Conservation (phyloP, 257 asterid species). For the Solanum acaule region DNA sequence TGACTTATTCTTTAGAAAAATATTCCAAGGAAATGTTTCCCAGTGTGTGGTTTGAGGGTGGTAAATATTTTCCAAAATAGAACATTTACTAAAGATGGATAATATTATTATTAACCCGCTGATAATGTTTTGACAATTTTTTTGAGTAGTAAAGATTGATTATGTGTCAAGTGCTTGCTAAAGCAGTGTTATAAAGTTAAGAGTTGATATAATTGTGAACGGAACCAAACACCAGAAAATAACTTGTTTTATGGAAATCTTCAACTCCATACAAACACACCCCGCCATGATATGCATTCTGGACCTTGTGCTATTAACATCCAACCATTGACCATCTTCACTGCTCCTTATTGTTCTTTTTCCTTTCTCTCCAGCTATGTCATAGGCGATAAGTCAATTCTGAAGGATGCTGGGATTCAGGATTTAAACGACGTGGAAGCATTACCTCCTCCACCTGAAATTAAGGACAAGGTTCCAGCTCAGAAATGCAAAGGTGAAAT, state of each 20-base stretch:
- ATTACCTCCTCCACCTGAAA: constrained; percentile 75
- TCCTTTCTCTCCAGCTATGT: constrained; percentile 51
- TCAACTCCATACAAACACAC: background rate
- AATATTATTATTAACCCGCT: background rate
- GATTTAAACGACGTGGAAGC: constrained; percentile 63
- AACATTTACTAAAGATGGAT: background rate
- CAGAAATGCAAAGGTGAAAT: constrained; percentile 71
- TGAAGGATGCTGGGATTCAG: constrained; percentile 74
- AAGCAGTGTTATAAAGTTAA: background rate
- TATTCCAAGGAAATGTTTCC: background rate
- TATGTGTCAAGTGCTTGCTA: background rate
- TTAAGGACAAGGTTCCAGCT: constrained; percentile 34
- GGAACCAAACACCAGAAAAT: background rate
- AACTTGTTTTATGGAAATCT: background rate
- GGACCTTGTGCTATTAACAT: background rate
- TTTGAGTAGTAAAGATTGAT: background rate
- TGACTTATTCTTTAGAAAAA: background rate
- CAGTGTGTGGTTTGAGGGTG: background rate
- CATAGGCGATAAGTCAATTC: constrained; percentile 79
- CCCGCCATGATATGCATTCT: background rate
- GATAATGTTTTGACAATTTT: background rate
- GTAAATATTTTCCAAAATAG: background rate
- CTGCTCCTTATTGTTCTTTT: background rate
- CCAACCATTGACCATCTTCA: background rate
- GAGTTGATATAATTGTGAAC: background rate